A percentile compares a stretch with the other conserved stretches of the same genome.
These are phyloP conservation scores for Tothia fuscella DNA, from an alignment of 2,329 filamentous ascomycete genomes.

Conservation along the genomic window DNA sequence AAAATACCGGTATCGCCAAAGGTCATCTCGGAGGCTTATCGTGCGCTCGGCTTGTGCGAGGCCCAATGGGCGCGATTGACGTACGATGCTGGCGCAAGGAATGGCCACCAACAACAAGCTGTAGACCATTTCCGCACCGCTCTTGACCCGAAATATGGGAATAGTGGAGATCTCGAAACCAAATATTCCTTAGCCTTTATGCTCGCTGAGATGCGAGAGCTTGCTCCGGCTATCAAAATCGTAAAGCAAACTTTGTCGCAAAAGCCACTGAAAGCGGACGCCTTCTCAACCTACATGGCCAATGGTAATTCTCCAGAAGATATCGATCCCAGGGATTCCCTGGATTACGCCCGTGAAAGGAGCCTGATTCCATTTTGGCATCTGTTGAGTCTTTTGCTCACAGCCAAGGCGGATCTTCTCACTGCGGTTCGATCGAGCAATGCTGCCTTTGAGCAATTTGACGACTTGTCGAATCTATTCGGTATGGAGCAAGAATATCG, in stretches of 20 bases:
- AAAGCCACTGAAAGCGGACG: constrained; percentile 15
- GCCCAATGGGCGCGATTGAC: constrained; percentile 81
- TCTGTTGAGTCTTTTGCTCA: constrained; percentile 72
- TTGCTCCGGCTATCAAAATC: constrained; percentile 68
- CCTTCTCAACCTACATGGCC: constrained; percentile 8
- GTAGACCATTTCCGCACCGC: constrained; percentile 64
- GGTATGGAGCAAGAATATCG: constrained; percentile 49
- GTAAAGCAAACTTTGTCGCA: constrained; percentile 60
- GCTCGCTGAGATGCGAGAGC: constrained; percentile 75
- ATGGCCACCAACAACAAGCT: constrained; percentile 65
- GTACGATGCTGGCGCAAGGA: constrained; percentile 58
- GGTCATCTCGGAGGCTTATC: constrained; percentile 44
- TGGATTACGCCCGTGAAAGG: constrained; percentile 39
- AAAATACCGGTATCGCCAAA: constrained; percentile 26
- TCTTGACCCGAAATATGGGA: constrained; percentile 53
- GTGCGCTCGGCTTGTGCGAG: constrained; percentile 73
- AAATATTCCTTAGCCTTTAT: constrained; percentile 73
- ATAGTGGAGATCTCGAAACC: constrained; percentile 58
- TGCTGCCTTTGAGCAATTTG: constrained; percentile 83
- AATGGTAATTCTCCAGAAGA: constrained; percentile 21
- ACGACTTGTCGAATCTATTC: constrained; percentile 57
- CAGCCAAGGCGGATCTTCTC: constrained; percentile 71
- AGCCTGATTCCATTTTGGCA: constrained; percentile 79
- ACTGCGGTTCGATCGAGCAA: constrained; percentile 76
- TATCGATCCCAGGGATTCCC: constrained; percentile 13